Conservation (phyloP, 2,329 filamentous ascomycete species). For the Apiospora sp. region DNA sequence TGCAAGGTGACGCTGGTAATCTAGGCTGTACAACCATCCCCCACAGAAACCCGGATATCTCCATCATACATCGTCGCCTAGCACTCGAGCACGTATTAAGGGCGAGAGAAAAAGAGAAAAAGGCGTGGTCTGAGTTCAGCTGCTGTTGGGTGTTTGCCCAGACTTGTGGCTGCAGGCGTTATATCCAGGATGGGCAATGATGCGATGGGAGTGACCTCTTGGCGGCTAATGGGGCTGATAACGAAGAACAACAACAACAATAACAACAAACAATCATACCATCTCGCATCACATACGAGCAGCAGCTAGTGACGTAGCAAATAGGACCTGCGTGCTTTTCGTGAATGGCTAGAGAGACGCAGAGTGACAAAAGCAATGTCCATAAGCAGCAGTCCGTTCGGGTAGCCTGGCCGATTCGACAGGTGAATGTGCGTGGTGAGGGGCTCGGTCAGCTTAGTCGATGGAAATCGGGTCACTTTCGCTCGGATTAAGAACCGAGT, state of each 20-base stretch:
- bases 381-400: not conserved
- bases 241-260: not conserved
- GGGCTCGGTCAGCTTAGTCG: slow-evolving; percentile 6
- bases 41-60: not conserved
- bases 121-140: not conserved
- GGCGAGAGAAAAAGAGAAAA: not conserved
- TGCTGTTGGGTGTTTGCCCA: not conserved
- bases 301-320: slow-evolving; percentile 3
- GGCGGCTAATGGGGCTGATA: slow-evolving; percentile 1
- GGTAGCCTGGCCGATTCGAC: not conserved
- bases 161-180: slow-evolving; percentile 4
- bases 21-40: not conserved
- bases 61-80: not conserved
- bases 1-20: slow-evolving; percentile 9
- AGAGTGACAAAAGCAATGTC: not conserved
- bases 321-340: not conserved
- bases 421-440: not conserved
- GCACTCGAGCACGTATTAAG: too few species aligned
- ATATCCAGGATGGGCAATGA: not conserved
- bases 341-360: not conserved
- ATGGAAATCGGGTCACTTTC: not conserved
- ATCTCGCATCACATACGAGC: not conserved
- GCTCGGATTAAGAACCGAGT: slow-evolving; percentile 9
- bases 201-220: not conserved
- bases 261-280: not conserved